These are phyloP conservation scores for Xylariaceae sp. DNA, from an alignment of 2,329 filamentous ascomycete genomes.

Conservation along the genomic window DNA sequence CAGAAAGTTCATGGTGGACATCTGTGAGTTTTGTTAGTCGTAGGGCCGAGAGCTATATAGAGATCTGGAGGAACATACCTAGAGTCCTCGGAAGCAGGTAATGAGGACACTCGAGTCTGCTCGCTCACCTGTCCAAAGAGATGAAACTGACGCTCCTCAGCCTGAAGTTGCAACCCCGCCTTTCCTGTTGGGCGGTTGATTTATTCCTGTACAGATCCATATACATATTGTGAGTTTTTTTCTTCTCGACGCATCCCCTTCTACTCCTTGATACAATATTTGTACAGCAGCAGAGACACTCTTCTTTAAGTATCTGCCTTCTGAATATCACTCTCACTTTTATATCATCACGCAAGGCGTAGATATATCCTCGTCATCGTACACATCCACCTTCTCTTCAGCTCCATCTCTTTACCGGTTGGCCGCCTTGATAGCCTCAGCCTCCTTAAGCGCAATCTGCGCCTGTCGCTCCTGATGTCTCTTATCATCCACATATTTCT, in stretches of 20 bases:
- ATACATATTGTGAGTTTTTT: neutral
- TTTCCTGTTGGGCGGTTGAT: constrained; percentile 8
- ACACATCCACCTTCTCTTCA: neutral
- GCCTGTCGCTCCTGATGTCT: constrained; percentile 60
- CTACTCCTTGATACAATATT: constrained; percentile 17
- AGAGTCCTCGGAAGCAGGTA: neutral
- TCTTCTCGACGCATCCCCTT: constrained; percentile 1
- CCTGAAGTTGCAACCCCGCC: constrained; percentile 3
- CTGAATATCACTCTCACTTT: too few relatives aligned
- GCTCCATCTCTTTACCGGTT: constrained; percentile 22
- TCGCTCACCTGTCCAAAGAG: neutral
- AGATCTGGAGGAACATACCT: too few relatives aligned
- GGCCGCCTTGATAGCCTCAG: constrained; percentile 40
- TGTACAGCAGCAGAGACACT: constrained; percentile 12
- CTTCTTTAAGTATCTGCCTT: neutral
- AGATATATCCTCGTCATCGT: constrained; percentile 5
- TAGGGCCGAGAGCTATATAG: too few relatives aligned
- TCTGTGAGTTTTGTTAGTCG: too few relatives aligned
- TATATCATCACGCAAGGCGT: too few relatives aligned
- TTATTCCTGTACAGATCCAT: constrained; percentile 10
- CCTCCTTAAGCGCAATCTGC: constrained; percentile 50
- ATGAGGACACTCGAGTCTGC: neutral
- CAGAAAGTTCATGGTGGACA: too few relatives aligned
- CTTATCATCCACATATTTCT: constrained; percentile 51
- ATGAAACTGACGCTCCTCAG: neutral